Base-by-base conservation (phyloP, 345 rosid species). In the Euphorbia pulcherrima region DNA sequence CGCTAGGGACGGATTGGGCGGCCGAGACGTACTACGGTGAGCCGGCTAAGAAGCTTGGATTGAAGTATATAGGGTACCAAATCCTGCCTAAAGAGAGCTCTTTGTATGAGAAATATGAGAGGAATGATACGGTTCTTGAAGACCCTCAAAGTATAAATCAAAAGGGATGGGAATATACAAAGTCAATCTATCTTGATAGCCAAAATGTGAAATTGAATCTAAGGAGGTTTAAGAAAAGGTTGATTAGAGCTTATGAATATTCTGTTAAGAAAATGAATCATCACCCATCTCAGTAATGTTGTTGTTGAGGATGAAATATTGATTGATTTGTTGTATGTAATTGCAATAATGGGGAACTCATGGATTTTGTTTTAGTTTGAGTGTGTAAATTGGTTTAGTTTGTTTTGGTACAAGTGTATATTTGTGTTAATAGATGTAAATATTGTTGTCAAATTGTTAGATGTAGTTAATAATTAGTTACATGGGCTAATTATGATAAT, bases 1-100 rank as follows among this genome's bases (percentile, higher is more conserved):
- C 97, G 5, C 75, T 90, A 26, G 97, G 97, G 39, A 90, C 95
- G 0, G 88, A 85, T 9, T 90, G 97, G 97, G 92, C 95, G 13
- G 97, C 97, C 0, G 90, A 85, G 68, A 80, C 87, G 16, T 88
- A 90, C n/a, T 90, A 90, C 60, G 94, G 92, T 3, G 87, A 85
- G 68, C 97, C 94, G 6, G 90, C 94, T 23, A 85, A 70, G 77
- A 85, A 84, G 83, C 87, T 88, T 41, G 90, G 95, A 28, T 70
- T 90, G 79, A 85, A 84, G 74, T 90, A 90, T 35, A 60, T 85
- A 28, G 82, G 88, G 2, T 88, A 90, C 81, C 62, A 75, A 54
- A 85, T 88, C 74, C 73, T 73, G 55, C 82, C 90, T 2, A 68
- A 46, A 37, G 97, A 90, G 78, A 90, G 95, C 75, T 85, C 97